phyloP scores from a whole-genome alignment of 352 stramenopile species.

The Sclerospora graminicola region DNA sequence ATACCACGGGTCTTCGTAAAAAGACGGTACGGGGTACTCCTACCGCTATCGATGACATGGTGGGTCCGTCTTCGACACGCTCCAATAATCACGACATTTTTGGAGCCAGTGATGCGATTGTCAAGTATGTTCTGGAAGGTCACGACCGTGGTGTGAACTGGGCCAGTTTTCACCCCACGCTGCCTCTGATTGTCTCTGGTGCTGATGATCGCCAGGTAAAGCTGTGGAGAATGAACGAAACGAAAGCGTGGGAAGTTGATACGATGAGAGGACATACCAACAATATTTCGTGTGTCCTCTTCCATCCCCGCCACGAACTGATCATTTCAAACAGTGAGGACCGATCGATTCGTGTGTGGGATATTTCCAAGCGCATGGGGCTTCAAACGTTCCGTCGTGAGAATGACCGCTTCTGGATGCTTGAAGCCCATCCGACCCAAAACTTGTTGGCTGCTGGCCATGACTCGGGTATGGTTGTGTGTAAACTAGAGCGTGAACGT shows the following conservation, averaged over 20 bases:
- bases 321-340: slow-evolving; percentile 99
- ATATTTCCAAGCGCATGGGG: slow-evolving; percentile 97
- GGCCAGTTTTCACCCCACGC: slow-evolving; percentile 97
- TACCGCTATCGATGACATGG: slow-evolving; percentile 64
- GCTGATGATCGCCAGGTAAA: slow-evolving; percentile 99
- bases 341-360: slow-evolving; percentile 98
- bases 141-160: slow-evolving; percentile 99
- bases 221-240: slow-evolving; percentile 99
- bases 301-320: slow-evolving; percentile 98
- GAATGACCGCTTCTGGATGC: slow-evolving; percentile 99
- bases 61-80: slow-evolving; percentile 28
- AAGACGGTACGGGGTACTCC: slow-evolving; percentile 93
- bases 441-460: slow-evolving; percentile 98
- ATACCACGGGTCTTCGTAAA: slow-evolving; percentile 98
- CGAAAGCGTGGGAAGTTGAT: slow-evolving; percentile 99
- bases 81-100: slow-evolving; percentile 93
- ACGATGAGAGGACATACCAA: slow-evolving; percentile 99
- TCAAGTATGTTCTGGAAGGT: slow-evolving; percentile 99
- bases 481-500: slow-evolving; percentile 97
- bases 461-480: slow-evolving; percentile 99
- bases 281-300: slow-evolving; percentile 99
- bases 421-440: slow-evolving; percentile 91
- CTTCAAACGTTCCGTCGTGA: slow-evolving; percentile 98
- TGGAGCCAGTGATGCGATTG: slow-evolving; percentile 96
- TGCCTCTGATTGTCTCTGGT: slow-evolving; percentile 96